Evolutionary conservation across 1,284 basidiomycete genomes (phyloP).

Genomic region (Singerocomus inundabilis): DNA sequence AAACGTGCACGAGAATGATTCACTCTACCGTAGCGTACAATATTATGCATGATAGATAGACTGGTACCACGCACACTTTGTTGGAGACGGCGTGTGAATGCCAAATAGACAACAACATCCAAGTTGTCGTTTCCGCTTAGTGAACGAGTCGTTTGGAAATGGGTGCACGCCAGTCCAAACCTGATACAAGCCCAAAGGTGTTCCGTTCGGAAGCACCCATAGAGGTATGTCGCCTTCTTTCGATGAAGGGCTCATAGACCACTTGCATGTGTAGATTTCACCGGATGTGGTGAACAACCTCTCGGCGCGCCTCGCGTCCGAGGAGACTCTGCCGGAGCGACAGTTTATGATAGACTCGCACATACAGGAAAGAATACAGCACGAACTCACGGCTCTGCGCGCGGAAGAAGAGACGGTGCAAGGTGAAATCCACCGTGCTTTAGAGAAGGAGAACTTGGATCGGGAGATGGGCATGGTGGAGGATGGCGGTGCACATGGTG

Average conservation of each 20-base stretch:
- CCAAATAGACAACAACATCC: slow-evolving; percentile 23
- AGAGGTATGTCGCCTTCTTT: slow-evolving; percentile 44
- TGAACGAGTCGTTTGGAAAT: slow-evolving; percentile 36
- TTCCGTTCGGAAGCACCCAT: slow-evolving; percentile 63
- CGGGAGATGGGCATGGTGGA: slow-evolving; percentile 49
- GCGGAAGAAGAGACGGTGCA: slow-evolving; percentile 65
- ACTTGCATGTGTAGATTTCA: slow-evolving; percentile 54
- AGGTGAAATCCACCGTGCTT: slow-evolving; percentile 62
- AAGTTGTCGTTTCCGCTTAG: not conserved
- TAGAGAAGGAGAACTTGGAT: slow-evolving; percentile 81
- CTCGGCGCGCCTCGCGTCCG: slow-evolving; percentile 56
- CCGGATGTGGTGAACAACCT: slow-evolving; percentile 74
- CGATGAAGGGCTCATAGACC: slow-evolving; percentile 1
- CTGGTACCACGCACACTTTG: not conserved
- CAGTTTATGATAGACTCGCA: slow-evolving; percentile 70
- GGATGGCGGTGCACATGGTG: slow-evolving; percentile 38
- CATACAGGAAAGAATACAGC: slow-evolving; percentile 63
- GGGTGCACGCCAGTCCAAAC: slow-evolving; percentile 67
- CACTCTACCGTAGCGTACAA: not conserved
- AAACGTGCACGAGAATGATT: slow-evolving; percentile 21
- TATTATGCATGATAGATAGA: not conserved
- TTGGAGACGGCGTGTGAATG: slow-evolving; percentile 1
- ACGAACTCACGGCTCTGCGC: slow-evolving; percentile 60
- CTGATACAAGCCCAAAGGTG: slow-evolving; percentile 53
- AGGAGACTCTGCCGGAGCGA: slow-evolving; percentile 59